Evolutionary conservation across 176 grass and related monocot genomes (phyloP).

Genomic region (Oryza glaberrima): DNA sequence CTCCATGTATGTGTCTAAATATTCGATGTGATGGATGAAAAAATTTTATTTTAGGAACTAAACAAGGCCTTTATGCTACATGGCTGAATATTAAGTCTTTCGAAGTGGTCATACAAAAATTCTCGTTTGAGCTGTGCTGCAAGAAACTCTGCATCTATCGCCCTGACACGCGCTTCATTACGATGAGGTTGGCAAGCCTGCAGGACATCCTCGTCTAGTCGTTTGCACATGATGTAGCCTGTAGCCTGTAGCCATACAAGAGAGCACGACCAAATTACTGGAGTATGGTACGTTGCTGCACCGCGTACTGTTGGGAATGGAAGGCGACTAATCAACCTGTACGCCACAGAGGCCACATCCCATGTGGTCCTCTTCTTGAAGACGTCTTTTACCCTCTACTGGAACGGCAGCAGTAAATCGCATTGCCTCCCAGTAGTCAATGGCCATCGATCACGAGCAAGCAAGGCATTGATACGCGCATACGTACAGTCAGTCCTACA

Average conservation of each 20-base stretch:
- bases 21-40: too few relatives aligned
- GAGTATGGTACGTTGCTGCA: not conserved
- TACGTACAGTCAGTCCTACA: too few relatives aligned
- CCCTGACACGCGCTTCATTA: not conserved
- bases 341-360: not conserved
- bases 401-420: not conserved
- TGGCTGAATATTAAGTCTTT: not conserved
- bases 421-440: not conserved
- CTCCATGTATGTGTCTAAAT: too few relatives aligned
- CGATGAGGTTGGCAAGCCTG: not conserved
- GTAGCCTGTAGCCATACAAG: not conserved
- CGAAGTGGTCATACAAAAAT: not conserved
- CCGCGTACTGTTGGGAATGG: not conserved
- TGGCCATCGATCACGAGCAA: not conserved
- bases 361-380: conserved; percentile 18
- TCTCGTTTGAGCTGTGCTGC: not conserved
- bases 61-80: not conserved
- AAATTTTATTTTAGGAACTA: too few relatives aligned
- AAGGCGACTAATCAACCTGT: not conserved
- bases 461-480: not conserved
- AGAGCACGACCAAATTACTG: not conserved
- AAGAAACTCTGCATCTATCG: not conserved
- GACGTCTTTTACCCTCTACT: not conserved
- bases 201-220: not conserved
- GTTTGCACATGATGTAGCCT: not conserved